Evolutionary conservation across 2,329 filamentous ascomycete genomes (phyloP), one percentile per base, ranked within the genome.

Genomic region (Trichoderma gracile): DNA sequence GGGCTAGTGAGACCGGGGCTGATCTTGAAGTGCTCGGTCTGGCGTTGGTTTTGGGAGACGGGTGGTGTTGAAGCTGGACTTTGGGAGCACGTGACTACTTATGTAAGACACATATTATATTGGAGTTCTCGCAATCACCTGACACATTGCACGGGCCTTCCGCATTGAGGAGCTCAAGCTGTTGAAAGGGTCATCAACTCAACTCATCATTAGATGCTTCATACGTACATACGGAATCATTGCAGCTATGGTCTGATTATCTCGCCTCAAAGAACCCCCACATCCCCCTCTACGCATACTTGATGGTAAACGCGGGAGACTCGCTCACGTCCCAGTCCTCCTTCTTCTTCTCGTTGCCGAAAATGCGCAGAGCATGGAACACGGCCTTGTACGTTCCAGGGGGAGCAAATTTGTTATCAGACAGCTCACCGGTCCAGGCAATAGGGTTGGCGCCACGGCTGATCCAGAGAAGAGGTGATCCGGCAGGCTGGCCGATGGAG

Each of bases 381-480:
- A 75, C 75, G 56, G 86, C 74, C 71, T 79, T 81, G 73, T 86
- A 86, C 30, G 71, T 69, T 12, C 84, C 84, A 0, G 77, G 74
- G 0, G 82, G 79, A 1, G 78, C 83, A 65, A 81, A 84, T 1
- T 69, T 75, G 15, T 82, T 82, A 10, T 80, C 77, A 0, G 75
- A 74, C 5, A 86, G 72, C 59, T 74, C 73, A 14, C 84, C 84
- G 56, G 81, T 78, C 77, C 81, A 86, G 0, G 64, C 58, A 6
- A 72, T 43, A 5, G 68, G 61, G 64, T 70, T 65, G 6, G 66
- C 5, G 38, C 71, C 70, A 65, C 75, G 73, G 8, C 72, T 64
- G 40, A 65, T 67, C 68, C 68, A 76, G 69, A 78, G 49, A 5
- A 72, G 45, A 0, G 83, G 83, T 55, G 79, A 81, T 23, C 71